phyloP scores from a whole-genome alignment of 148 eudicot genomes.

The Amaranthus palmeri region DNA sequence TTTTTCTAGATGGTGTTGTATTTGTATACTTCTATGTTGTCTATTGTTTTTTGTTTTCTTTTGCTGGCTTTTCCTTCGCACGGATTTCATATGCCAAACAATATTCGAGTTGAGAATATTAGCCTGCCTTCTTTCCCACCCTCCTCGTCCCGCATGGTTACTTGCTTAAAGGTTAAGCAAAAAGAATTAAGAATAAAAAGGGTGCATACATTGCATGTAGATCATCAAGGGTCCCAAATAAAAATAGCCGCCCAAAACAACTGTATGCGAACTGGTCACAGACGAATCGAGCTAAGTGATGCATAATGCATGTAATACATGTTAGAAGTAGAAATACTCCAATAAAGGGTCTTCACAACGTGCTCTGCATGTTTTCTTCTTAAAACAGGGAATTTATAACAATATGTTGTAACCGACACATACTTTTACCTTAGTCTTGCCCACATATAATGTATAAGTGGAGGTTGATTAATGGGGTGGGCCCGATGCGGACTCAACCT shows the following conservation, averaged over 20 bases:
- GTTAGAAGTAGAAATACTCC: neutral
- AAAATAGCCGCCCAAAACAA: constrained; percentile 20
- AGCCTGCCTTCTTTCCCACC: no score
- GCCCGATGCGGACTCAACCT: no score
- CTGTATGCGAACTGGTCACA: constrained; percentile 4
- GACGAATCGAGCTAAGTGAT: neutral
- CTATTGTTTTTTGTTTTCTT: no score
- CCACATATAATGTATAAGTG: neutral
- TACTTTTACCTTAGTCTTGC: neutral
- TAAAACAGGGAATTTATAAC: neutral
- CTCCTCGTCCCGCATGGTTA: no score
- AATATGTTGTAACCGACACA: constrained; percentile 5
- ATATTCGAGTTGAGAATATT: no score
- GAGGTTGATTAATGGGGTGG: neutral
- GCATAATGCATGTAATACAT: neutral
- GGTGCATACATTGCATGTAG: constrained; percentile 1
- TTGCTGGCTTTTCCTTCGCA: no score
- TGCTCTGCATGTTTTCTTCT: constrained; percentile 4
- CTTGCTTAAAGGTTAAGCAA: neutral
- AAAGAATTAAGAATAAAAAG: neutral
- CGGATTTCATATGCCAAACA: no score
- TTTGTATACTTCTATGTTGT: no score
- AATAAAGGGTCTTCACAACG: neutral
- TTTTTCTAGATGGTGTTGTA: no score
- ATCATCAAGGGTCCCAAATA: neutral